Evolutionary conservation across 352 stramenopile species (phyloP), one percentile per base, ranked within the genome.

Genomic region (Globisporangium heterothallicum): DNA sequence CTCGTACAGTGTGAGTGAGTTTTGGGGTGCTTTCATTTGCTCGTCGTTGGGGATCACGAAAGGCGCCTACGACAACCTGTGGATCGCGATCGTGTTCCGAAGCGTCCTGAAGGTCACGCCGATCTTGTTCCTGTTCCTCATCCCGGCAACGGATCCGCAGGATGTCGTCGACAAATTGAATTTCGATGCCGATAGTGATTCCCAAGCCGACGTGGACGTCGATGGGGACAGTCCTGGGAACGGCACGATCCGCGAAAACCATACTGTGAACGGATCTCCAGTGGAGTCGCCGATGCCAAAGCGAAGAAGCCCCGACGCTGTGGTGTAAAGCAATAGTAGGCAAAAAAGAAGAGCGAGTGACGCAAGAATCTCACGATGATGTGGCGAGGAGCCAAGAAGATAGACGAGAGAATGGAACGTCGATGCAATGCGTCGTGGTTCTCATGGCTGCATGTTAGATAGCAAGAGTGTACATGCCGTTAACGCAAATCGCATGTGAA

Each of bases 21-120:
- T 98, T 64, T 81, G 97, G 64, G 92, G 93, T 1, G 92, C 93
- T 8, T 58, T 87, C 9, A 74, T 98, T 22, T 98, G 92, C 50
- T 78, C 88, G 13, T 66, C 69, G 36, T 68, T 98, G 8, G 87
- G 86, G 9, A 94, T 98, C 38, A 80, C 82, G 25, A 93, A 96
- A 63, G 82, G 73, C 58, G 75, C 93, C 61, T 98, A 98, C 72
- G 76, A 94, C 36, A 94, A 96, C 46, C 70, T 98, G 25, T 94
- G 71, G 66, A 67, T 97, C 42, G 78, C 96, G 42, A 96, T 95
- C 55, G 56, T 97, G 19, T 55, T 97, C 42, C 96, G 92, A 27
- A 98, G 94, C 55, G 47, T 90, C 21, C 78, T 93, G 14, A 98
- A 95, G 42, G 68, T 98, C 34, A 78, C 93, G 63, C 93, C 94